Evolutionary conservation across 176 grass and related monocot species (phyloP), one percentile per base, ranked within the genome.

Genomic region (Phoenix dactylifera): DNA sequence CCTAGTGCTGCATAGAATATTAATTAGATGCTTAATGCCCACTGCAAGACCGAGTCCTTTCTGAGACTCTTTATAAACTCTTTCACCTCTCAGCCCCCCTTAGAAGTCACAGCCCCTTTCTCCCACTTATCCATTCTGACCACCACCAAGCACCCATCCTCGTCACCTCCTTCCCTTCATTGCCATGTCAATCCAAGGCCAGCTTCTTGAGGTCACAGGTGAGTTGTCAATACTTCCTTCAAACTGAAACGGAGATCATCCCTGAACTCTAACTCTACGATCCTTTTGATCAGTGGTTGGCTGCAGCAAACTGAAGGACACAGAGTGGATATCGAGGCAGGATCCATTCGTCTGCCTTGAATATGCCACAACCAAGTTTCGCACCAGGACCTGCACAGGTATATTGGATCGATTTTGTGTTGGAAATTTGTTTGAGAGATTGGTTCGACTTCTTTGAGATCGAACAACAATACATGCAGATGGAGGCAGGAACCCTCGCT

Each of bases 161-260:
- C 7, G 9, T 39, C 35, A 39, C 2, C 35, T 39, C 35, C 9
- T 39, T 39, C 35, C 7, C 7, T 12, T 59, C 24, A 3, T 16
- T 10, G 22, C 18, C 17, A 64, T 64, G 61, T 64, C 61, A 18
- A 65, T 65, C 48, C 62, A 65, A 65, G 62, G 62, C 39, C 44
- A 51, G 49, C 19, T 51, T 51, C 62, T 65, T 26, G 48, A 65
- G 62, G 44, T 65, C 62, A 65, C 44, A 52, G 62, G 62, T 52
- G 6, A 65, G 49, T 16, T 24, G 22, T 4, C 22, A 9, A 26
- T 52, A 4, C 9, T 24, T 52, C 23, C 1, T 30, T 6, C 28
- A 30, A 6, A 28, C 26, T 28, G 4, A 28, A 3, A 28, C 4
- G 28, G 6, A 28, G 0, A 5, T 28, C 4, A 0, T 26, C 49